Evolutionary conservation across 306 rosid species (phyloP).

Genomic region (Boehmeria nivea): DNA sequence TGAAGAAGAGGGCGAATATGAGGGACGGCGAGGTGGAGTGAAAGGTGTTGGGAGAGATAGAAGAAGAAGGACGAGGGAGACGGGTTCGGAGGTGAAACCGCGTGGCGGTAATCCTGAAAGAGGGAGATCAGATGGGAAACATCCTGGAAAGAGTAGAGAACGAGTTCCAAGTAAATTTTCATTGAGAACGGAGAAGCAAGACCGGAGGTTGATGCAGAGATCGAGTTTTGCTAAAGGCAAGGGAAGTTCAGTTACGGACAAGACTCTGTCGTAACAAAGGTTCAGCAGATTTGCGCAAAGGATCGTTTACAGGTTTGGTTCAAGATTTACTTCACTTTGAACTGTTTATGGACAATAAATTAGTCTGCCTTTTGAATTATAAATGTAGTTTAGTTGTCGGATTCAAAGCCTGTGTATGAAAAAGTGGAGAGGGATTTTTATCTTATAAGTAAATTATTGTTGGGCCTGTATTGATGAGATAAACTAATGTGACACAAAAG

Average conservation of each 20-base stretch:
- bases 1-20: constrained; percentile 19
- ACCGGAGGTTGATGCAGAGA: neutral
- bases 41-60: constrained; percentile 16
- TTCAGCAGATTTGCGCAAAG: neutral
- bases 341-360: neutral
- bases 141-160: neutral
- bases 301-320: neutral
- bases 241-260: neutral
- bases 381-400: too few species aligned
- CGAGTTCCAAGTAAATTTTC: neutral
- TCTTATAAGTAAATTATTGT: neutral
- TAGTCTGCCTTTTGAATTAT: too few species aligned
- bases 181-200: neutral
- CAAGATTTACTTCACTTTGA: neutral
- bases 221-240: neutral
- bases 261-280: neutral
- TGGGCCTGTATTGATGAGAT: too few species aligned
- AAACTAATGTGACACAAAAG: too few species aligned
- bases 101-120: too few species aligned
- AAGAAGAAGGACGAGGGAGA: constrained; percentile 20
- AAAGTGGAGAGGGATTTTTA: too few species aligned
- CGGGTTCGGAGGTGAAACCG: constrained; percentile 6
- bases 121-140: neutral
- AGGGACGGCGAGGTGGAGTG: constrained; percentile 8
- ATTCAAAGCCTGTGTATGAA: too few species aligned